A percentile compares a stretch with the other conserved stretches of the same genome.
Evolutionary conservation across 2,329 filamentous ascomycete genomes (phyloP).

Genomic region (Aspergillus unguis): DNA sequence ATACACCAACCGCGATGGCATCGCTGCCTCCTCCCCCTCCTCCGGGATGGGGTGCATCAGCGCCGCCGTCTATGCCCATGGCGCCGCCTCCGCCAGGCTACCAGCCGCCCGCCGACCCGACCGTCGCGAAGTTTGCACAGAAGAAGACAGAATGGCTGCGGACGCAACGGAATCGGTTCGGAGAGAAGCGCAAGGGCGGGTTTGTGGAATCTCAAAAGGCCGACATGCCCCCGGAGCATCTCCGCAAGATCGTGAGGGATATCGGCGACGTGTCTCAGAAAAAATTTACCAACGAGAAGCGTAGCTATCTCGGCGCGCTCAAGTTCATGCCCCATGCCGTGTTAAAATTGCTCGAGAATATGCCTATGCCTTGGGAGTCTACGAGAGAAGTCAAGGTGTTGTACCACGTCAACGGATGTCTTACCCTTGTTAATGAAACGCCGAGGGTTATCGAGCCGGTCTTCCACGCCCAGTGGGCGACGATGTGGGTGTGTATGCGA

Average conservation of each 20-base stretch:
- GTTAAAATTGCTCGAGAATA: slow-evolving; percentile 94
- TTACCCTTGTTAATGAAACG: slow-evolving; percentile 95
- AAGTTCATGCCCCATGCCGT: slow-evolving; percentile 99
- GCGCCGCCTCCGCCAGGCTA: slow-evolving; percentile 83
- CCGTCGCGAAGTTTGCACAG: slow-evolving; percentile 89
- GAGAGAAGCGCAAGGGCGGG: slow-evolving; percentile 92
- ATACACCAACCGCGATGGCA: slow-evolving; percentile 48
- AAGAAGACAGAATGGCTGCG: slow-evolving; percentile 99
- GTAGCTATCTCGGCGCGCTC: slow-evolving; percentile 91
- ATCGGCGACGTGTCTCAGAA: slow-evolving; percentile 99
- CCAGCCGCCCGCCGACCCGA: slow-evolving; percentile 73
- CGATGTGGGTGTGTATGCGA: slow-evolving; percentile 99
- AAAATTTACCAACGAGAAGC: slow-evolving; percentile 98
- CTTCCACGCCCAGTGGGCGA: slow-evolving; percentile 97
- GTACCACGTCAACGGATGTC: slow-evolving; percentile 95
- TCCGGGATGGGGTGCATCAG: slow-evolving; percentile 59
- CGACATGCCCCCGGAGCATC: slow-evolving; percentile 96
- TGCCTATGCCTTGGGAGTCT: slow-evolving; percentile 99
- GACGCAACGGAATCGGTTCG: slow-evolving; percentile 84
- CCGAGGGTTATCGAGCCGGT: slow-evolving; percentile 96
- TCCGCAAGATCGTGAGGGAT: slow-evolving; percentile 97
- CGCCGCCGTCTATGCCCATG: slow-evolving; percentile 51
- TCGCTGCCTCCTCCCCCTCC: slow-evolving; percentile 65
- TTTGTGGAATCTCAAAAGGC: slow-evolving; percentile 98
- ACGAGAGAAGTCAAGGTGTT: slow-evolving; percentile 94